A percentile compares a stretch with the other conserved stretches of the same genome.
phyloP scores from a whole-genome alignment of 2,329 filamentous ascomycete species.

The Epicoccum nigrum region DNA sequence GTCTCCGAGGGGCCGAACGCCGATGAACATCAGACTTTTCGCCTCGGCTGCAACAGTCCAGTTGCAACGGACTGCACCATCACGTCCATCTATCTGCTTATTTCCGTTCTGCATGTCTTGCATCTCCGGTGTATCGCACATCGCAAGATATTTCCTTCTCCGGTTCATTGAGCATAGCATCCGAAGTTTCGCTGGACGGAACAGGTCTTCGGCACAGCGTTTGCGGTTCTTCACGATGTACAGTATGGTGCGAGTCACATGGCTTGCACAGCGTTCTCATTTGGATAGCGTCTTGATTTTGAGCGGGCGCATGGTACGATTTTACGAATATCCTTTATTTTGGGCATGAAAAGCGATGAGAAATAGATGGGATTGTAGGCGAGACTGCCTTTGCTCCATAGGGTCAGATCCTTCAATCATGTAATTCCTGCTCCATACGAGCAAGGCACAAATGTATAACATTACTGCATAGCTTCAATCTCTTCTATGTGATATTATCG shows the following conservation, averaged over 20 bases:
- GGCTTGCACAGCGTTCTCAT: background rate
- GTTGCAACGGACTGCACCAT: constrained; percentile 1
- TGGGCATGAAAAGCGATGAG: constrained; percentile 5
- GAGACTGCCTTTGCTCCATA: background rate
- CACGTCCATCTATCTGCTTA: background rate
- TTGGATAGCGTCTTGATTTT: background rate
- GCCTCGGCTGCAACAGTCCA: constrained; percentile 9
- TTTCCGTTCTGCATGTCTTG: constrained; percentile 5
- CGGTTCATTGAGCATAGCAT: constrained; percentile 6
- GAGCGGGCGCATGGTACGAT: constrained; percentile 12
- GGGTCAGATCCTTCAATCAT: constrained; percentile 4
- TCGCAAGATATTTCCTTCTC: background rate
- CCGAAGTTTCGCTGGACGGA: constrained; percentile 16
- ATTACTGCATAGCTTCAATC: background rate
- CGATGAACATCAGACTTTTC: background rate
- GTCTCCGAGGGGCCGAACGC: background rate
- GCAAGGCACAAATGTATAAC: constrained; percentile 9
- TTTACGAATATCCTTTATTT: constrained; percentile 7
- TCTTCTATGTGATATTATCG: too few relatives aligned
- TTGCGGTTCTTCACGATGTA: constrained; percentile 6
- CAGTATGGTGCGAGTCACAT: background rate
- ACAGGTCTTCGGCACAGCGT: constrained; percentile 3
- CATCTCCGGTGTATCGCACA: background rate
- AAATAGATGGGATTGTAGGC: constrained; percentile 4
- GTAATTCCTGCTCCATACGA: background rate